phyloP scores from a whole-genome alignment of 805 yeast species.

The Tetrapisispora iriomotensis region DNA sequence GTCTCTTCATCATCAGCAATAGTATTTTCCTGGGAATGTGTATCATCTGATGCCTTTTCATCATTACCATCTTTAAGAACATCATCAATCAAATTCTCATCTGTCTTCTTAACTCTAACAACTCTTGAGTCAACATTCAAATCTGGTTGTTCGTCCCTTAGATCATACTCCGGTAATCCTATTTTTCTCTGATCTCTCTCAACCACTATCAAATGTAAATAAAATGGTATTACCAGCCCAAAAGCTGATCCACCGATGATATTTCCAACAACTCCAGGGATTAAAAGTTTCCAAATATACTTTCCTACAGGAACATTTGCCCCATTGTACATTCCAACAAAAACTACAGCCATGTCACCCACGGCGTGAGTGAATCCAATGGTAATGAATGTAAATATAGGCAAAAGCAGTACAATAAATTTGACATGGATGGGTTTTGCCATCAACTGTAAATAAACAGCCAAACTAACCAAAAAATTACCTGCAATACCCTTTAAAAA shows the following conservation, averaged over 20 bases:
- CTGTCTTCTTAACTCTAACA: conserved; percentile 35
- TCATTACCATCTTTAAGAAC: conserved; percentile 1
- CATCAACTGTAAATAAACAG: conserved; percentile 67
- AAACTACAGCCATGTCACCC: conserved; percentile 68
- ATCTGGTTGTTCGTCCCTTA: conserved; percentile 74
- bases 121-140: conserved; percentile 71
- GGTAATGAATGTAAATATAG: conserved; percentile 68
- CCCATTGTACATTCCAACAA: conserved; percentile 58
- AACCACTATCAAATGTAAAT: conserved; percentile 60
- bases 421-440: conserved; percentile 75
- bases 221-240: conserved; percentile 58
- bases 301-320: conserved; percentile 53
- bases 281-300: conserved; percentile 61
- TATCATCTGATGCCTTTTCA: not conserved
- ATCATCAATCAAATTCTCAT: conserved; percentile 4
- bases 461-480: conserved; percentile 67
- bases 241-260: conserved; percentile 70
- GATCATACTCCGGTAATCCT: conserved; percentile 58
- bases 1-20: not conserved
- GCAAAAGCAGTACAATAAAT: conserved; percentile 49
- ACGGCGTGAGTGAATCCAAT: conserved; percentile 74
- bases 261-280: conserved; percentile 69
- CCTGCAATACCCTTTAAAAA: conserved; percentile 67
- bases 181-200: conserved; percentile 56
- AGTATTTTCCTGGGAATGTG: not conserved